These are phyloP conservation scores for Neurospora discreta DNA, from an alignment of 495 filamentous ascomycete genomes.

Conservation along the genomic window DNA sequence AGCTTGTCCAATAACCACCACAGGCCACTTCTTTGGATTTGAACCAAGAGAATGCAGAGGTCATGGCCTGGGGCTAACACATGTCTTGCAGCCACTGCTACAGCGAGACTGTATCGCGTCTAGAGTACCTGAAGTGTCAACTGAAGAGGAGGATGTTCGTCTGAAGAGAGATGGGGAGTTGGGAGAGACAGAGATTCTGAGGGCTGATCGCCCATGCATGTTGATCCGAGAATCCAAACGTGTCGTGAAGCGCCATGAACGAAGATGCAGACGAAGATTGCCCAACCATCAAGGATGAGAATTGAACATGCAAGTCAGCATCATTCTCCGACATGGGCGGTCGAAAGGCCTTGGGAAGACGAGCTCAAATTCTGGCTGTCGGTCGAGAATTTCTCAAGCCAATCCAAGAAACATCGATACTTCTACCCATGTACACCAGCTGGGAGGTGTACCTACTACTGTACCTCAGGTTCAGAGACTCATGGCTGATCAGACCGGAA, in stretches of 20 bases:
- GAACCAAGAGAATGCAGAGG: background rate
- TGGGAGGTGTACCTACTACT: too few relatives aligned
- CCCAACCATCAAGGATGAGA: background rate
- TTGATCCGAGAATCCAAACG: background rate
- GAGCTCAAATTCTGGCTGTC: too few relatives aligned
- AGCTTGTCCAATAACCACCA: background rate
- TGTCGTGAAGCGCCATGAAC: background rate
- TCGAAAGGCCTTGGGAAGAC: too few relatives aligned
- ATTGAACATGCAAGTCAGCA: background rate
- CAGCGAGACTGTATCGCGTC: background rate
- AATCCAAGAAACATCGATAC: too few relatives aligned
- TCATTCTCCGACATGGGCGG: background rate
- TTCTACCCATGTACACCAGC: too few relatives aligned
- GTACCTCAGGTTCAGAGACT: too few relatives aligned
- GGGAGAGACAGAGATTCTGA: background rate
- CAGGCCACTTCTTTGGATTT: background rate
- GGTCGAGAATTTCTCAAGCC: too few relatives aligned
- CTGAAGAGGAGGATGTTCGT: too few relatives aligned
- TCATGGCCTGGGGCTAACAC: background rate
- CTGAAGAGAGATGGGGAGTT: background rate
- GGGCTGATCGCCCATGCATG: background rate
- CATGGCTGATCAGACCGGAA: too few relatives aligned
- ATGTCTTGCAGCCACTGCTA: background rate
- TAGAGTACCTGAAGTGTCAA: too few relatives aligned
- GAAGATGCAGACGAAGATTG: background rate